These are phyloP conservation scores for Escovopsis sp. DNA, from an alignment of 2,329 filamentous ascomycete genomes.

Conservation along the genomic window DNA sequence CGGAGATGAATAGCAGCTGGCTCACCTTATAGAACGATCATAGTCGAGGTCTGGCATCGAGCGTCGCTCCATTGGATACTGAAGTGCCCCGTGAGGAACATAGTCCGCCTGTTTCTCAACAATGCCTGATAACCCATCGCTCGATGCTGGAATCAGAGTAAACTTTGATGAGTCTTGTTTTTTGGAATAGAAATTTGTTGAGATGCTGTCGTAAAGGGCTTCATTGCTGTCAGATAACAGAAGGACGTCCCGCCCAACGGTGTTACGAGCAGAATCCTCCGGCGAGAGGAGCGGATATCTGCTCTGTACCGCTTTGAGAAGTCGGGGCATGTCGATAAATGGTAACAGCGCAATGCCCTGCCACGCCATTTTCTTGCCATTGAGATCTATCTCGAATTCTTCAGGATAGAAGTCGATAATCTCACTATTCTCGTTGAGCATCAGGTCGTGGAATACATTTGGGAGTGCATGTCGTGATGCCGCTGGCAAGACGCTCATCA, in stretches of 20 bases:
- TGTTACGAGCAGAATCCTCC: constrained; percentile 68
- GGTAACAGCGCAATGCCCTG: constrained; percentile 87
- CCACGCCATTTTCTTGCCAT: constrained; percentile 98
- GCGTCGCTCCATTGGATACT: constrained; percentile 59
- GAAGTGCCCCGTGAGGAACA: constrained; percentile 68
- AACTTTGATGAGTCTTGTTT: constrained; percentile 54
- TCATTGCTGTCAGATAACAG: constrained; percentile 73
- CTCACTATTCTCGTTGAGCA: constrained; percentile 74
- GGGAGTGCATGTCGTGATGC: constrained; percentile 87
- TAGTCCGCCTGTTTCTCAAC: constrained; percentile 74
- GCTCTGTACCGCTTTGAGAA: constrained; percentile 67
- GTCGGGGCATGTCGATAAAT: constrained; percentile 84
- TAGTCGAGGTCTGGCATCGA: constrained; percentile 67
- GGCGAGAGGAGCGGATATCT: constrained; percentile 67
- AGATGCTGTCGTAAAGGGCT: constrained; percentile 68
- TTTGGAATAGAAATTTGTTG: constrained; percentile 82
- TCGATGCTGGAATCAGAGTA: constrained; percentile 59
- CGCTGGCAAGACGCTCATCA: constrained; percentile 95
- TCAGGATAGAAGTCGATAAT: constrained; percentile 98
- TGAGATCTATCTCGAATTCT: constrained; percentile 84
- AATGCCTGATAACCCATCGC: constrained; percentile 64
- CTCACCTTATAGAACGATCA: constrained; percentile 72
- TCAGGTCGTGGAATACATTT: constrained; percentile 73
- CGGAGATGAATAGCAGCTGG: neutral
- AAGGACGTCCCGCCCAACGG: constrained; percentile 64